phyloP scores from a whole-genome alignment of 2,329 filamentous ascomycete species.

The Cladosporium sp. region DNA sequence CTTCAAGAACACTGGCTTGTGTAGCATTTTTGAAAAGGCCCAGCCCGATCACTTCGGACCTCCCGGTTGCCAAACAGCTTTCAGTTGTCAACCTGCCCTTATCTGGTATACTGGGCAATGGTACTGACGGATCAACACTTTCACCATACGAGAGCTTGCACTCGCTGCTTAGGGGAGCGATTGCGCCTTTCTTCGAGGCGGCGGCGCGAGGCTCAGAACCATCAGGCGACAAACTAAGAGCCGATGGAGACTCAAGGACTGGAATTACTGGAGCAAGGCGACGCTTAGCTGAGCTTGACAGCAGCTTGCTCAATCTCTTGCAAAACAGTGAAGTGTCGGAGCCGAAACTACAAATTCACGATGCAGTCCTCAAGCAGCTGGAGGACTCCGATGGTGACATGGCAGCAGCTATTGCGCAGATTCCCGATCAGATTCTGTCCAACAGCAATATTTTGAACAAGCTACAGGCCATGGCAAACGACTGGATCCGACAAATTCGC shows the following conservation, averaged over 20 bases:
- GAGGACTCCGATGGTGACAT: constrained; percentile 67
- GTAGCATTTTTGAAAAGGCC: constrained; percentile 89
- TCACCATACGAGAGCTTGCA: constrained; percentile 93
- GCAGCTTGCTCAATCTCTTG: constrained; percentile 86
- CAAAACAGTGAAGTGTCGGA: constrained; percentile 98
- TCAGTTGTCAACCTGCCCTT: constrained; percentile 92
- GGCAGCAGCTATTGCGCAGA: constrained; percentile 74
- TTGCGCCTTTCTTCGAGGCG: constrained; percentile 96
- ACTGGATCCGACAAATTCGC: constrained; percentile 98
- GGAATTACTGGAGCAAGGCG: constrained; percentile 97
- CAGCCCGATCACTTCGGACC: constrained; percentile 77
- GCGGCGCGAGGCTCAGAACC: constrained; percentile 81
- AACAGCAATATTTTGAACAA: constrained; percentile 93
- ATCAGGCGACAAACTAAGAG: constrained; percentile 65
- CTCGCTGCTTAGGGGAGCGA: constrained; percentile 83
- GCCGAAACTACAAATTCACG: constrained; percentile 81
- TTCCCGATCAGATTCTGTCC: constrained; percentile 72
- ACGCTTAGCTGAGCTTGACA: constrained; percentile 89
- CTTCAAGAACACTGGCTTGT: constrained; percentile 77
- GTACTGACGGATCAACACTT: constrained; percentile 46
- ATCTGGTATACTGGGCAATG: constrained; percentile 63
- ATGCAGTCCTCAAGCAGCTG: constrained; percentile 80
- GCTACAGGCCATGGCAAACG: constrained; percentile 88
- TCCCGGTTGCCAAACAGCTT: constrained; percentile 83
- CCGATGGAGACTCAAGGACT: constrained; percentile 86